Percentiles rank a stretch among this genome's conserved stretches.
Evolutionary conservation across 768 basidiomycete genomes (phyloP).

Genomic region (Aureoboletus auriporus): DNA sequence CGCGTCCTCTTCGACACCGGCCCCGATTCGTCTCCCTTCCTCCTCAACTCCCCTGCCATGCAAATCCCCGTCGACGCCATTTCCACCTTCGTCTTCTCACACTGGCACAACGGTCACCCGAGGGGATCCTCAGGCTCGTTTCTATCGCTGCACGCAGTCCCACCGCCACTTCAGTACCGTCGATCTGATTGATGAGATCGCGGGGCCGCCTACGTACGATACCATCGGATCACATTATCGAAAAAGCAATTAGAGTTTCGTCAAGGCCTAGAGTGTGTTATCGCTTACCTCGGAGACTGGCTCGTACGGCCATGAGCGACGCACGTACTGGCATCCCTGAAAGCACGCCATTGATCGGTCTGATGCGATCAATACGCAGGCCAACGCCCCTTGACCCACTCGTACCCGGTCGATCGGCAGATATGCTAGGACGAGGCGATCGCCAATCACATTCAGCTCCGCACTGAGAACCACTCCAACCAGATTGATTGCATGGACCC

Average conservation of each 20-base stretch:
- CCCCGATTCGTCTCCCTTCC: constrained; percentile 69
- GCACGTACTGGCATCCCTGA: constrained; percentile 6
- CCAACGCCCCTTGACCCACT: too few relatives aligned
- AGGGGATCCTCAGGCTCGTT: constrained; percentile 72
- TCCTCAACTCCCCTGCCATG: constrained; percentile 67
- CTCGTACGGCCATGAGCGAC: too few relatives aligned
- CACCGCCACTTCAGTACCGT: constrained; percentile 37
- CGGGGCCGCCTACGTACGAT: constrained; percentile 55
- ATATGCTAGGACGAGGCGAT: constrained; percentile 45
- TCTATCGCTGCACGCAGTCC: constrained; percentile 48
- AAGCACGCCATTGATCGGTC: constrained; percentile 2
- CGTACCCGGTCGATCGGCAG: too few relatives aligned
- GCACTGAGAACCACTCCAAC: too few relatives aligned
- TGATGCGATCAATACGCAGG: too few relatives aligned
- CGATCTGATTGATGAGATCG: constrained; percentile 72
- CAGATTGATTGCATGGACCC: too few relatives aligned
- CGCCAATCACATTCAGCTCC: constrained; percentile 38
- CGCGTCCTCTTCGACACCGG: constrained; percentile 82
- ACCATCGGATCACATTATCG: constrained; percentile 42
- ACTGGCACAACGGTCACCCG: constrained; percentile 78
- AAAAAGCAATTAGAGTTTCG: constrained; percentile 19
- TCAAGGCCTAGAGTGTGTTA: constrained; percentile 3
- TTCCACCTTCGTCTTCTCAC: constrained; percentile 64
- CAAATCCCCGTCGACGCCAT: constrained; percentile 50
- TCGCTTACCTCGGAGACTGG: constrained; percentile 15